Base-by-base conservation (phyloP, 2,329 filamentous ascomycete genomes). In the Teratosphaeriaceae sp. region DNA sequence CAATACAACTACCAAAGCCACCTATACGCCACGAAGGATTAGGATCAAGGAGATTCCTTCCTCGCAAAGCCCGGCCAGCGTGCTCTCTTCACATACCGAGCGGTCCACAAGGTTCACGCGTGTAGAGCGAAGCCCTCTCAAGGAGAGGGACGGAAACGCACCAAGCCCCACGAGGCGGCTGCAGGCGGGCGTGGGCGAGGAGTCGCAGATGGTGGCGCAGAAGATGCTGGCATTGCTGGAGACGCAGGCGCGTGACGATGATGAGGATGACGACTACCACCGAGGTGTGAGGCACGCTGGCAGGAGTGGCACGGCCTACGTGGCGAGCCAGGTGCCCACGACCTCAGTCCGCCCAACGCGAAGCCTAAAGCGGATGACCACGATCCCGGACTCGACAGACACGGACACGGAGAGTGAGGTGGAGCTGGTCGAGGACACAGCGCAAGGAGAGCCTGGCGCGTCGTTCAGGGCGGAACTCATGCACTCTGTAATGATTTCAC, bases 21-120 rank as follows among this genome's bases (percentile, higher is more conserved):
- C 46, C 18, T 12, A 16, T 4, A 54, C 52, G 5, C 52, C 52
- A 2, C 40, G 34, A 13, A 51, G 46, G 15, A 22, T 27, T 7
- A 44, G 37, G 2, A 37, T 46, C 13, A 35, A 26, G n/a, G 47
- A 51, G 23, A 43, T 55, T 13, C 50, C 52, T 8, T 53, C 52
- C 11, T 55, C 52, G n/a, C 52, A 52, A 31, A 50, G 49, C 20
- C 51, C 52, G 5, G 45, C 47, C 5, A 53, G 51, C 29, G 42
- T 42, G 18, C 46, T 45, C 27, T 23, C 46, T 15, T 52, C 52
- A 4, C n/a, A n/a, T n/a, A 38, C 47, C 5, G 44, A 36, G n/a
- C 37, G 39, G 13, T 44, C 45, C 3, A 15, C 23, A 19, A 35
- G 34, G 12, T 38, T 5, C 20, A 23, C 9, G 38, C 22, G 24